phyloP scores from a whole-genome alignment of 345 rosid genomes.

The Luvunga scandens region DNA sequence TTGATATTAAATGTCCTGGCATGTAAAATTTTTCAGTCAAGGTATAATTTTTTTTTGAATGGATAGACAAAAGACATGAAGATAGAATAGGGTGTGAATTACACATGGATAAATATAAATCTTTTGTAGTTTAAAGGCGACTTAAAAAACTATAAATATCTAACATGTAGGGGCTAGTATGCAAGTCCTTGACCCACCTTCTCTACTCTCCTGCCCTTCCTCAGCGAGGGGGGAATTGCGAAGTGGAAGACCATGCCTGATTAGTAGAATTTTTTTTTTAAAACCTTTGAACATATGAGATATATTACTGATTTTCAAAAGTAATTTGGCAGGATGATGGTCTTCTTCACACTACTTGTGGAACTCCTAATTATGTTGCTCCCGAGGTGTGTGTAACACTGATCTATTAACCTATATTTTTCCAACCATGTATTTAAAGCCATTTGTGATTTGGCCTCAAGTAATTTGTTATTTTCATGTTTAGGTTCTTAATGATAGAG shows the following conservation, averaged over 20 bases:
- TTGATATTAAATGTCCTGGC: not conserved
- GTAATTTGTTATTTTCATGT: conserved; percentile 10
- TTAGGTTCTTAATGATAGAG: conserved; percentile 93
- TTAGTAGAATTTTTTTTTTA: not conserved
- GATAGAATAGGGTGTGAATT: not conserved
- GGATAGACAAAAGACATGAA: not conserved
- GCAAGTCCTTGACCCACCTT: too few species aligned
- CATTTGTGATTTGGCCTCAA: not conserved
- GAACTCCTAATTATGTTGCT: conserved; percentile 98
- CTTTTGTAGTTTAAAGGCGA: not conserved
- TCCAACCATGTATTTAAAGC: not conserved
- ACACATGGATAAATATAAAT: not conserved
- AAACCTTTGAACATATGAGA: not conserved
- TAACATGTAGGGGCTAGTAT: not conserved
- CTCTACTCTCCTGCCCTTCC: too few species aligned
- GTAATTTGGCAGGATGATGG: conserved; percentile 74
- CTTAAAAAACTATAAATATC: not conserved
- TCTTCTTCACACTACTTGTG: conserved; percentile 94
- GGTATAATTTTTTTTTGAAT: not conserved
- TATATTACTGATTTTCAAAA: conserved; percentile 18
- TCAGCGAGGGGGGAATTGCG: not conserved
- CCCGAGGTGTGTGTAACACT: conserved; percentile 72
- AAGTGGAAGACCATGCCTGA: not conserved
- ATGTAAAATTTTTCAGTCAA: not conserved
- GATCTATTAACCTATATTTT: conserved; percentile 11